Base-by-base conservation (phyloP, 2,329 filamentous ascomycete genomes). In the Fusarium sp. region DNA sequence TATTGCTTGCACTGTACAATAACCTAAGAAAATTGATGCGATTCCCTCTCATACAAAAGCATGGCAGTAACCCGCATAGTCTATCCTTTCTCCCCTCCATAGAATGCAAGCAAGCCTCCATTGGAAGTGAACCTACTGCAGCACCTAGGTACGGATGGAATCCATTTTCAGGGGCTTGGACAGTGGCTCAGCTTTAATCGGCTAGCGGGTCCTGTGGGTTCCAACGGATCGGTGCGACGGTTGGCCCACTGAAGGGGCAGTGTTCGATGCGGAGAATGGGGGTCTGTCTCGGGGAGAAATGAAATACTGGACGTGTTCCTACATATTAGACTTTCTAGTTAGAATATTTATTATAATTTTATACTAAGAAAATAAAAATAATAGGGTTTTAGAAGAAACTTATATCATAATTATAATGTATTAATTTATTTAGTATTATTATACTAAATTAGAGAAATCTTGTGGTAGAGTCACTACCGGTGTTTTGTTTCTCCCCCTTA, bases 171-270 rank as follows among this genome's bases (percentile, higher is more conserved):
- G 56, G 37, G 60, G 50, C 65, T 68, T 32, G 54, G 65, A 35
- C 27, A 40, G 35, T 52, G 58, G 63, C 46, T 67, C 64, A 61
- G 53, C 53, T 55, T 48, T 60, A 48, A 61, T 37, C 22, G 20
- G 50, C 25, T 50, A 66, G 55, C 32, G 51, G 60, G 62, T 47
- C 57, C 60, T 46, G 55, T 32, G 51, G 60, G 62, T 50, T 63
- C 60, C 49, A 56, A 46, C 50, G 35, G 60, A 52, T 54, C 61
- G 65, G 65, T 47, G 60, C 54, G 46, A 65, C 11, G 60, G 25
- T 49, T 33, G 50, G 50, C 60, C 65, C 65, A 68, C 60, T 47
- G 22, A 20, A 46, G 59, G 41, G 65, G 65, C 65, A 61, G 65
- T 68, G 65, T 44, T 40, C 19, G 35, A 43, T 40, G 47, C 48